phyloP scores from a whole-genome alignment of 2,329 filamentous ascomycete genomes.

The Sporothrix humicola region DNA sequence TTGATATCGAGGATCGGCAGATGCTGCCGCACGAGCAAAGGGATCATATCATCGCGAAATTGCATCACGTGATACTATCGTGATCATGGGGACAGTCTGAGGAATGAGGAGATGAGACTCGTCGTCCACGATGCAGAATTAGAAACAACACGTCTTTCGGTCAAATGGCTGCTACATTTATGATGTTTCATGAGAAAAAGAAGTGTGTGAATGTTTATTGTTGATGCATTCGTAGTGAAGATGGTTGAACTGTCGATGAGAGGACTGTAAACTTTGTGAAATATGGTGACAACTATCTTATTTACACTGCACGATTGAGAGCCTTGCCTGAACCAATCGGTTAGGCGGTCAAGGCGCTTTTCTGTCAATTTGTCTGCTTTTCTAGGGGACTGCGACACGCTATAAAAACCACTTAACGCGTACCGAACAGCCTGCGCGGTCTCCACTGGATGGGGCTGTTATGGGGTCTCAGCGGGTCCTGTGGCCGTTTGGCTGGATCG shows the following conservation, averaged over 20 bases:
- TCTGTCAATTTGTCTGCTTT: neutral
- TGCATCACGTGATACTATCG: constrained; percentile 4
- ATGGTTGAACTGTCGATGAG: too few species aligned
- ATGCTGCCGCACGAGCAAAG: constrained; percentile 5
- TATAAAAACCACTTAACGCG: constrained; percentile 26
- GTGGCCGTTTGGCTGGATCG: neutral
- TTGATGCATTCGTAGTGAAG: too few species aligned
- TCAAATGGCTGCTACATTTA: too few species aligned
- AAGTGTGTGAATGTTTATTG: too few species aligned
- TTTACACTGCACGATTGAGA: neutral
- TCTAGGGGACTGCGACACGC: constrained; percentile 4
- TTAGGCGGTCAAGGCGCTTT: too few species aligned
- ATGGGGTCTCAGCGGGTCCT: constrained; percentile 8
- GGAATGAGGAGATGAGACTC: neutral
- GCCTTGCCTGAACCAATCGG: too few species aligned
- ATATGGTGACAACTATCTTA: too few species aligned
- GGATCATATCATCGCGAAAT: neutral
- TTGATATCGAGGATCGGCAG: constrained; percentile 9
- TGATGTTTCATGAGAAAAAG: too few species aligned
- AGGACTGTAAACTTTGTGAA: too few species aligned
- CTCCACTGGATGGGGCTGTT: neutral
- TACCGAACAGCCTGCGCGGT: neutral
- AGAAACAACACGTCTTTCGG: too few species aligned
- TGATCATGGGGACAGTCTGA: neutral
- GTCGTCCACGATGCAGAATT: too few species aligned